Percentiles rank a stretch among this genome's conserved stretches.
Evolutionary conservation across 495 filamentous ascomycete species (phyloP).

Genomic region (Aspergillus sclerotiicarbonarius): DNA sequence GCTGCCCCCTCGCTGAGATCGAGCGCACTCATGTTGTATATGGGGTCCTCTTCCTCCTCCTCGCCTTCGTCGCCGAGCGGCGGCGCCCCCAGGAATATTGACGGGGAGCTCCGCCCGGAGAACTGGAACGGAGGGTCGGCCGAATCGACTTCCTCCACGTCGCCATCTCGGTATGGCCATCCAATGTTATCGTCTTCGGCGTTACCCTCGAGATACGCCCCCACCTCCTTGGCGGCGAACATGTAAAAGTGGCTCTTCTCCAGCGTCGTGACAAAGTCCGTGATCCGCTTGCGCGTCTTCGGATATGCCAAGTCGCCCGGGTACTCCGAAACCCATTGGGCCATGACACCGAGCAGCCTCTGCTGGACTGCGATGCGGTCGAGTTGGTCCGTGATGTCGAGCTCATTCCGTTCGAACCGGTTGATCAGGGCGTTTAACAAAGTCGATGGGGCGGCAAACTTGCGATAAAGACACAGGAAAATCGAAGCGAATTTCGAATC

Average conservation of each 20-base stretch:
- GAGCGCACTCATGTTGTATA: conserved; percentile 43
- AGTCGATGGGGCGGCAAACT: conserved; percentile 78
- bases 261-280: conserved; percentile 67
- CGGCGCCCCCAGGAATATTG: conserved; percentile 29
- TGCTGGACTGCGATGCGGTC: conserved; percentile 75
- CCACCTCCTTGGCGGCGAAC: conserved; percentile 79
- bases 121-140: conserved; percentile 40
- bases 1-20: conserved; percentile 43
- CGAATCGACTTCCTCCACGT: conserved; percentile 41
- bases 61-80: conserved; percentile 30
- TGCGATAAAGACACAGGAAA: conserved; percentile 92
- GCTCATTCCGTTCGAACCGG: conserved; percentile 68
- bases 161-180: conserved; percentile 70
- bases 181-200: conserved; percentile 76
- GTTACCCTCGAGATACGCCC: conserved; percentile 59
- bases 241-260: conserved; percentile 72
- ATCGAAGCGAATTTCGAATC: conserved; percentile 82
- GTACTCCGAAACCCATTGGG: conserved; percentile 86
- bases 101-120: conserved; percentile 40
- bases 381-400: conserved; percentile 59
- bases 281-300: conserved; percentile 65
- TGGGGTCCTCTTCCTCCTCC: conserved; percentile 40
- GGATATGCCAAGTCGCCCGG: conserved; percentile 88
- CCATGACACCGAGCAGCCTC: conserved; percentile 76
- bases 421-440: conserved; percentile 71